Evolutionary conservation across 345 rosid species (phyloP).

Genomic region (Lagerstroemia speciosa): DNA sequence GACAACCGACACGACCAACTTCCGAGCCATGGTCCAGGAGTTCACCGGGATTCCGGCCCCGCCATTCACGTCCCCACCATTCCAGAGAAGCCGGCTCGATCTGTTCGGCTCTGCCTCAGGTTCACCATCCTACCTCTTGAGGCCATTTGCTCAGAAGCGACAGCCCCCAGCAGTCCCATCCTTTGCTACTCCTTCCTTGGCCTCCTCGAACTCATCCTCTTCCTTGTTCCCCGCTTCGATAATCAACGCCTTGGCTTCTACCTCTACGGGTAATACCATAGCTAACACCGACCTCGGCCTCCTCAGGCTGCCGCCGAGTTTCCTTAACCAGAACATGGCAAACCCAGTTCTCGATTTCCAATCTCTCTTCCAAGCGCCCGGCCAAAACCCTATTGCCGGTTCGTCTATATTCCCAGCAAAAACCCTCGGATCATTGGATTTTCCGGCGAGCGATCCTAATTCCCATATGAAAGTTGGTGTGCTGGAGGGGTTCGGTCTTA

Average conservation of each 20-base stretch:
- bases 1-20: constrained; percentile 82
- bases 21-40: constrained; percentile 97
- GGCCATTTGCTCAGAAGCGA: constrained; percentile 18
- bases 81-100: constrained; percentile 55
- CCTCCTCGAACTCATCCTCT: constrained; percentile 15
- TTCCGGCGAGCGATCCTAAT: constrained; percentile 9
- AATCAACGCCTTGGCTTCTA: constrained; percentile 27
- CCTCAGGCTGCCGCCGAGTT: constrained; percentile 19
- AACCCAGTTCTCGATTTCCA: constrained; percentile 55
- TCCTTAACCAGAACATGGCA: constrained; percentile 37
- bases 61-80: constrained; percentile 51
- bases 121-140: constrained; percentile 30
- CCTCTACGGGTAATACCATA: background rate
- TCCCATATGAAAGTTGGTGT: constrained; percentile 32
- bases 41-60: constrained; percentile 94
- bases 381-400: constrained; percentile 23
- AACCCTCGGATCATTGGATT: background rate
- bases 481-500: constrained; percentile 39
- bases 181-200: constrained; percentile 29
- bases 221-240: constrained; percentile 15
- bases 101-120: constrained; percentile 40
- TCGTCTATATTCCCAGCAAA: constrained; percentile 24
- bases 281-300: constrained; percentile 12
- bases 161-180: constrained; percentile 6
- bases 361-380: constrained; percentile 46